Evolutionary conservation across 2,329 filamentous ascomycete species (phyloP).

Genomic region (Pestalotiopsis sp.): DNA sequence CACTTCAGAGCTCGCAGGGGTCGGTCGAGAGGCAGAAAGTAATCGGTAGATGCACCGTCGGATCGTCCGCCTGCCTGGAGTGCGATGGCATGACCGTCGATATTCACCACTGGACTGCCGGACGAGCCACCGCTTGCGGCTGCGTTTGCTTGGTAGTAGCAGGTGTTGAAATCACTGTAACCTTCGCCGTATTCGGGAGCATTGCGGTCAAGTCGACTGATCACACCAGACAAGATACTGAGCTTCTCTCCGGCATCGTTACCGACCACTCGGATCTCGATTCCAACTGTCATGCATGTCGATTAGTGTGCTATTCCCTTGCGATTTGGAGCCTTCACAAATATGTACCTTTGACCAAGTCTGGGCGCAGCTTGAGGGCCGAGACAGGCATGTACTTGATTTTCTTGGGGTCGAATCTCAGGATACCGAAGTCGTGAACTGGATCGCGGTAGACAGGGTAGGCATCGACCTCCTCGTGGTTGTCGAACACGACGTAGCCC

Average conservation of each 20-base stretch:
- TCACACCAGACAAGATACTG: conserved; percentile 95
- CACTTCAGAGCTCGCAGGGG: conserved; percentile 85
- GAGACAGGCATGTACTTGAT: conserved; percentile 97
- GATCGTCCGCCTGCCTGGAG: conserved; percentile 91
- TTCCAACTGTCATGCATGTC: conserved; percentile 64
- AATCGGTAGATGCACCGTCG: conserved; percentile 95
- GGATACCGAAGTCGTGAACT: conserved; percentile 96
- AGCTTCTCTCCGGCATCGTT: conserved; percentile 99
- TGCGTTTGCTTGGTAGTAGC: conserved; percentile 97
- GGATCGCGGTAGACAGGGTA: conserved; percentile 97
- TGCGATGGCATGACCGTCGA: conserved; percentile 88
- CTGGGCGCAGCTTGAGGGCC: conserved; percentile 78
- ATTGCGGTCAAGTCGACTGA: conserved; percentile 93
- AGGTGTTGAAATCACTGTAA: conserved; percentile 94
- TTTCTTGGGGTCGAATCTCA: conserved; percentile 91
- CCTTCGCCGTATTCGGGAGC: conserved; percentile 97
- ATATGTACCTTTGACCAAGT: conserved; percentile 69
- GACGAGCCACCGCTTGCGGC: conserved; percentile 96
- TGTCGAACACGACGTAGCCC: conserved; percentile 98
- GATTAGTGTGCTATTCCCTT: background rate
- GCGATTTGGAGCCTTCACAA: background rate
- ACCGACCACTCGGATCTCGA: conserved; percentile 94
- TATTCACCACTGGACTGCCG: conserved; percentile 96
- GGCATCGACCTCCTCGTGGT: conserved; percentile 95
- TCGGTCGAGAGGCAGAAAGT: conserved; percentile 92